Evolutionary conservation across 2,329 filamentous ascomycete genomes (phyloP), one percentile per base, ranked within the genome.

Genomic region (Chaetomiaceae sp.): DNA sequence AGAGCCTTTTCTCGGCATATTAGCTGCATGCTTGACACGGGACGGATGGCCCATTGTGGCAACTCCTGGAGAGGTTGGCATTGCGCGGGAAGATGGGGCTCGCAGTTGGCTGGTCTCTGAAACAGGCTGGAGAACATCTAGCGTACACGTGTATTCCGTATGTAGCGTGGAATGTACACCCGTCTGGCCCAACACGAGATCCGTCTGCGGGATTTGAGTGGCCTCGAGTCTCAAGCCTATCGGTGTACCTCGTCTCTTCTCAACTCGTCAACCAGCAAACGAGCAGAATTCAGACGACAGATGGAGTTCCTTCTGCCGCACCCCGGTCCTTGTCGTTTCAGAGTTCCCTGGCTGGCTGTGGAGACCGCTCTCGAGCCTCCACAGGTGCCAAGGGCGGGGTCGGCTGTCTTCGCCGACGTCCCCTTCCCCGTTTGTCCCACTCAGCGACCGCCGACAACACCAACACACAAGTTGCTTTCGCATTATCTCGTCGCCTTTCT

Each of bases 311-410:
- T n/a, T n/a, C 29, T 37, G 20, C 24, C n/a, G 33, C 12, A 15
- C 26, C 38, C 39, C 19, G 38, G 39, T 18, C 34, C 39, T 30
- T 37, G 45, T 15, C 27, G 45, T 47, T 47, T 47, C 45, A 47
- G 33, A 18, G 15, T 22, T 17, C 39, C 40, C 12, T 32, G 29
- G 27, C 10, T 27, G 34, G 8, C 36, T 29, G 45, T 38, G 45
- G 45, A 20, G 39, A 40, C 42, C 15, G 26, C 32, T 7, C 19
- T 32, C 11, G 7, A 19, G 27, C 22, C 9, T 24, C 27, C 32
- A 32, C 35, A 15, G 19, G 18, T 27, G 42, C 38, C 47, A 49
- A 49, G 47, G 19, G 48, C 48, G 43, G 48, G 48, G 47, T 36
- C 19, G 6, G 20, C 34, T 27, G 32, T 11, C 9, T 27, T 32